Evolutionary conservation across 2,329 filamentous ascomycete genomes (phyloP).

Genomic region (Cylindrodendrum hubeiense): DNA sequence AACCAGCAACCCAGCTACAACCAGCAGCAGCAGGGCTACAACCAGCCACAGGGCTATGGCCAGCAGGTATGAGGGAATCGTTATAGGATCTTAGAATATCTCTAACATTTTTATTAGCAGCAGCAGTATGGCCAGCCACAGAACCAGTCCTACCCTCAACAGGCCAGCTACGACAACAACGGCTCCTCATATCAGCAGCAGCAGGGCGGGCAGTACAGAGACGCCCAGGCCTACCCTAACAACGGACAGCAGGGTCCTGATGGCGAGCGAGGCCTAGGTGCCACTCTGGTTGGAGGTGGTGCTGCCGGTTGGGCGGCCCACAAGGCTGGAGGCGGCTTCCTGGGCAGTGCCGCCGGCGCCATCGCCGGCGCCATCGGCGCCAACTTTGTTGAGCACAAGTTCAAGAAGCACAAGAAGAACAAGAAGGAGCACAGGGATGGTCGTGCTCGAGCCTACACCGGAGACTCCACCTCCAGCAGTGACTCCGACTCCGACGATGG

Average conservation of each 20-base stretch:
- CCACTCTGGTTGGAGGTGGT: conserved; percentile 61
- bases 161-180: conserved; percentile 32
- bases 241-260: conserved; percentile 32
- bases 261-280: conserved; percentile 63
- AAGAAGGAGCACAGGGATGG: conserved; percentile 39
- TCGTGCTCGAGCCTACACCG: conserved; percentile 29
- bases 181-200: conserved; percentile 34
- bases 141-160: conserved; percentile 37
- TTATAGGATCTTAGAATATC: not conserved
- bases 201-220: conserved; percentile 32
- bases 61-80: conserved; percentile 17
- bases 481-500: conserved; percentile 40
- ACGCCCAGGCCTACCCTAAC: conserved; percentile 26
- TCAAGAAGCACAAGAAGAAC: conserved; percentile 47
- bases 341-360: conserved; percentile 62
- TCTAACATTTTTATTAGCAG: not conserved
- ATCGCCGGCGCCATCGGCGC: conserved; percentile 64
- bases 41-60: not conserved
- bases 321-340: conserved; percentile 61
- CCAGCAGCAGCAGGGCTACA: conserved; percentile 27
- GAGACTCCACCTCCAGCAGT: conserved; percentile 42
- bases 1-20: conserved; percentile 35
- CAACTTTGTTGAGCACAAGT: conserved; percentile 58
- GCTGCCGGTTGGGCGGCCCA: conserved; percentile 64
- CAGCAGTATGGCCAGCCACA: conserved; percentile 11